Percentiles rank a stretch among this genome's conserved stretches.
phyloP scores from a whole-genome alignment of 495 filamentous ascomycete species.

The Aspergillus biplanus region DNA sequence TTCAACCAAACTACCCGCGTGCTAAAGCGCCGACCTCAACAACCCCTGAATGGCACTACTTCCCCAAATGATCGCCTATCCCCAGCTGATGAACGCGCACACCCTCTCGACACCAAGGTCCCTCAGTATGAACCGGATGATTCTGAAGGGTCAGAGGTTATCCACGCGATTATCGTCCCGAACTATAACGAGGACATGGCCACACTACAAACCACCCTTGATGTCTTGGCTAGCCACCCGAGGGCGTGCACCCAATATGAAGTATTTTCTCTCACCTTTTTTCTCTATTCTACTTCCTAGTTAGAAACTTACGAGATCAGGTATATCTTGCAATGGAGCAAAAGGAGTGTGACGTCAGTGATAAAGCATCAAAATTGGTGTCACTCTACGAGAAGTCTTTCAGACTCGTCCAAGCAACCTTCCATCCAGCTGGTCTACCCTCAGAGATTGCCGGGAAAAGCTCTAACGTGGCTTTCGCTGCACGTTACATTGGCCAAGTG shows the following conservation, averaged over 20 bases:
- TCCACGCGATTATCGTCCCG: slow-evolving; percentile 68
- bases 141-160: slow-evolving; percentile 36
- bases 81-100: neutral
- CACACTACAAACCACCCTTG: slow-evolving; percentile 64
- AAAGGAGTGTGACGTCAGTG: slow-evolving; percentile 54
- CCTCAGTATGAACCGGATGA: neutral
- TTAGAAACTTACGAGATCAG: slow-evolving; percentile 36
- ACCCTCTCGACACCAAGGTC: slow-evolving; percentile 4
- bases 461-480: slow-evolving; percentile 70
- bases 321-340: slow-evolving; percentile 74
- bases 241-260: slow-evolving; percentile 66
- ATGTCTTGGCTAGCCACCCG: slow-evolving; percentile 66
- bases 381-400: slow-evolving; percentile 62
- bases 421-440: slow-evolving; percentile 63
- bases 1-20: slow-evolving; percentile 28
- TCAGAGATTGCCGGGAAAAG: slow-evolving; percentile 69
- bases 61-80: neutral
- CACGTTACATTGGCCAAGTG: slow-evolving; percentile 60
- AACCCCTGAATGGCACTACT: neutral
- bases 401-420: slow-evolving; percentile 60
- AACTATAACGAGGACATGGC: slow-evolving; percentile 73
- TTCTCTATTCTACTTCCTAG: no score
- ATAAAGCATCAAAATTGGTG: slow-evolving; percentile 58
- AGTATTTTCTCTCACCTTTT: slow-evolving; percentile 45
- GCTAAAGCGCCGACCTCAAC: slow-evolving; percentile 27